Evolutionary conservation across 2,329 filamentous ascomycete species (phyloP), one percentile per base, ranked within the genome.

Genomic region (Sporothrix euskadiensis): DNA sequence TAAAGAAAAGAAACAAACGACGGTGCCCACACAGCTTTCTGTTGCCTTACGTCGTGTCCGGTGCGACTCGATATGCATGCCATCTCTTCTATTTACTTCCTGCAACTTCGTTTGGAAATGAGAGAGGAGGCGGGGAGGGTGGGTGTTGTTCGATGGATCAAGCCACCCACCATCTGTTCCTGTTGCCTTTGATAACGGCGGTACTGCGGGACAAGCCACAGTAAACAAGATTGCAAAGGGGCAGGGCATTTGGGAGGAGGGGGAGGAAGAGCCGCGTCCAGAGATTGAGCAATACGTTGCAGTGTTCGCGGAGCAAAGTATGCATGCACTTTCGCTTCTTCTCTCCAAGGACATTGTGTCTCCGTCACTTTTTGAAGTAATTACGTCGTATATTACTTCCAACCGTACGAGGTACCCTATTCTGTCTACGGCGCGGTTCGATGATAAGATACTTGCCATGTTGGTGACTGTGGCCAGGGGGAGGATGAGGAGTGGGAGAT

Each of bases 161-260:
- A 65, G 61, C 61, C 61, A 65, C 61, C n/a, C 22, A 32, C 44
- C 44, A 32, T 35, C 6, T n/a, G n/a, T 12, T 47, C 4, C 39
- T 26, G 12, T 26, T 16, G n/a, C 22, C 44, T 35, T 6, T 19
- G 30, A 4, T 32, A 12, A 35, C 65, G 44, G 65, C 44, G 65
- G 65, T 52, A 52, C 44, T 68, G 6, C 26, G 65, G 44, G 26
- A 69, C 47, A 54, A 39, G 66, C 66, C 47, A 69, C 66, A 56
- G 16, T 30, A 39, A 35, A 35, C 66, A 30, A 41, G 47, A 54
- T 69, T 69, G 30, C 44, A 35, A 54, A 54, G 47, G 47, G 30
- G 26, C 30, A 7, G 12, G 65, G 3, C 22, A 22, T 22, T 8
- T 41, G n/a, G 22, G n/a, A 12, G 35, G 10, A 1, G 9, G 32